Evolutionary conservation across 768 basidiomycete species (phyloP).

Genomic region (Lentinula boryana): DNA sequence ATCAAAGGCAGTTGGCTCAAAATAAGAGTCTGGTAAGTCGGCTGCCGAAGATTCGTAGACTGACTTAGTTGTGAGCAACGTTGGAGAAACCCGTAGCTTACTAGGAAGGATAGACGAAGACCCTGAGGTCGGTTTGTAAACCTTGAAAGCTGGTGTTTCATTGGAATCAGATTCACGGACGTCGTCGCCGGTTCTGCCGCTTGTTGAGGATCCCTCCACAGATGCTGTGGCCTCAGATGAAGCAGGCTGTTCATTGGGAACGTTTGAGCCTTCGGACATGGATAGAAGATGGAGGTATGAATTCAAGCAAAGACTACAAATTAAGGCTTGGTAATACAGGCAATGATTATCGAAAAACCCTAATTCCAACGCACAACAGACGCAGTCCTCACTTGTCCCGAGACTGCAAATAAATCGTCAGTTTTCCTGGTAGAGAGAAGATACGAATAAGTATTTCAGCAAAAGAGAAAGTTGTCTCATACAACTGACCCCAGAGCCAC

Average conservation of each 20-base stretch:
- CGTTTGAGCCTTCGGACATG: conserved; percentile 9
- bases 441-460: conserved; percentile 31
- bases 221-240: conserved; percentile 2
- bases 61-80: background rate
- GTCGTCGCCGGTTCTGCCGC: background rate
- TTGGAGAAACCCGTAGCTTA: conserved; percentile 8
- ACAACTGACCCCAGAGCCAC: conserved; percentile 59
- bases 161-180: background rate
- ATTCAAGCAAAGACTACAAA: no score
- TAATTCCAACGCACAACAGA: no score
- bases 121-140: conserved; percentile 37
- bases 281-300: background rate
- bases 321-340: conserved; percentile 10
- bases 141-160: conserved; percentile 30
- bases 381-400: no score
- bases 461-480: conserved; percentile 59
- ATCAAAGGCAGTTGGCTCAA: conserved; percentile 66
- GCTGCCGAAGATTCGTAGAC: conserved; percentile 18
- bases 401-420: background rate
- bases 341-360: background rate
- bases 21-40: conserved; percentile 67
- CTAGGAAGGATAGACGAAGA: conserved; percentile 13
- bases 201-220: background rate
- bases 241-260: conserved; percentile 6
- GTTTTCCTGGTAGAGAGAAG: conserved; percentile 1